Evolutionary conservation across 2,329 filamentous ascomycete genomes (phyloP), one percentile per base, ranked within the genome.

Genomic region (Fusarium domesticum): DNA sequence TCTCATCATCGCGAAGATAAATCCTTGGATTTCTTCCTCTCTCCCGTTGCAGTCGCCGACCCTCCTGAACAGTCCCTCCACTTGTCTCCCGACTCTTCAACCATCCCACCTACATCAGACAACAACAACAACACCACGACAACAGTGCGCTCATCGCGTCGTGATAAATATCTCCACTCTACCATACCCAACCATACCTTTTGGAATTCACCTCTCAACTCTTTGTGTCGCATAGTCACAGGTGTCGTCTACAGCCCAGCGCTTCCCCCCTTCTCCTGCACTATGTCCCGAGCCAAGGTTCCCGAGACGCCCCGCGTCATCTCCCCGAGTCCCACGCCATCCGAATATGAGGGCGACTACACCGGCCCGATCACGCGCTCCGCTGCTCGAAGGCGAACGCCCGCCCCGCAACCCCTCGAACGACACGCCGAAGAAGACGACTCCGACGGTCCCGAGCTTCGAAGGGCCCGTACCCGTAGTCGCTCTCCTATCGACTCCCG

Each of bases 251-350:
- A 69, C 55, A 68, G 70, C 37, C 73, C 82, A 45, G 71, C 74
- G 32, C 75, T 87, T 2, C 82, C 83, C 36, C 77, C 79, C 31
- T 85, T 85, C 48, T 67, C 71, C 7, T 71, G 64, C 65, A 61
- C 65, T 60, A 81, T 84, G 72, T 74, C 79, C 48, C 73, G 71
- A 45, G 66, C 69, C 40, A 72, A 78, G 48, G 67, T 93, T 45
- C 90, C 91, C 45, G 78, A 79, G 45, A 93, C 86, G 44, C 90
- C 90, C 60, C 85, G 89, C 62, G 87, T 96, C 57, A 95, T 93
- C 57, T 95, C 89, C 11, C 90, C 91, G 32, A 93, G 89, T 43
- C 90, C 91, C 32, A 85, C 86, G 3, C 63, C 66, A 18, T 66
- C 66, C 34, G 66, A 68, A 43, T 58, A 48, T 20, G 64, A 63